A percentile compares a stretch with the other conserved stretches of the same genome.
Evolutionary conservation across 768 basidiomycete genomes (phyloP).

Genomic region (Phylloporus sp.): DNA sequence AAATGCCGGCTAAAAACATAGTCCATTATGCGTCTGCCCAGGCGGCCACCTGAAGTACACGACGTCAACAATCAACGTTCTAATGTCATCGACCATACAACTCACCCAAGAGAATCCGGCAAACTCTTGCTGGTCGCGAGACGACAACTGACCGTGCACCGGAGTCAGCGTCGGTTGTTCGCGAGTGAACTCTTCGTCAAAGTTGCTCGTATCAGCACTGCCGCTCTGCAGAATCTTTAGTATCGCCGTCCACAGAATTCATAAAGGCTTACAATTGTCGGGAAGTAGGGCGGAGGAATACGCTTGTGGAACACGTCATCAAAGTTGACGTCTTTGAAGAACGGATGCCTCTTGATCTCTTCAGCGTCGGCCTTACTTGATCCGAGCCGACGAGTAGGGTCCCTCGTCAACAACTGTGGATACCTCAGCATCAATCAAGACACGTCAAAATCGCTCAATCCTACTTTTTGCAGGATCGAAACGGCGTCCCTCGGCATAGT

Average conservation of each 20-base stretch:
- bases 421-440: conserved; percentile 1
- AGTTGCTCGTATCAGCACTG: conserved; percentile 86
- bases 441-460: neutral
- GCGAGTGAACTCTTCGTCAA: conserved; percentile 94
- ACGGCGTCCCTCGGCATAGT: conserved; percentile 99
- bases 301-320: conserved; percentile 98
- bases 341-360: conserved; percentile 95
- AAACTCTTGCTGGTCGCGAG: conserved; percentile 92
- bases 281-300: conserved; percentile 96
- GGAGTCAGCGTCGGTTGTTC: conserved; percentile 98
- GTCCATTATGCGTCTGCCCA: conserved; percentile 54
- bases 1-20: conserved; percentile 19
- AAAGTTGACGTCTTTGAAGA: conserved; percentile 97
- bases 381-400: conserved; percentile 86
- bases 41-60: conserved; percentile 33
- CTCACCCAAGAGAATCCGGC: conserved; percentile 93
- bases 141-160: conserved; percentile 87
- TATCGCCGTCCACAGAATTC: neutral
- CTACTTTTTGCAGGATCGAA: conserved; percentile 88
- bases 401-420: conserved; percentile 80
- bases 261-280: conserved; percentile 71
- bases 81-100: neutral
- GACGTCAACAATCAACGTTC: neutral
- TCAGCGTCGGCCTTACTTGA: conserved; percentile 90
- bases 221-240: conserved; percentile 50